Evolutionary conservation across 1,284 basidiomycete species (phyloP), one percentile per base, ranked within the genome.

Genomic region (Rhizoctonia solani): DNA sequence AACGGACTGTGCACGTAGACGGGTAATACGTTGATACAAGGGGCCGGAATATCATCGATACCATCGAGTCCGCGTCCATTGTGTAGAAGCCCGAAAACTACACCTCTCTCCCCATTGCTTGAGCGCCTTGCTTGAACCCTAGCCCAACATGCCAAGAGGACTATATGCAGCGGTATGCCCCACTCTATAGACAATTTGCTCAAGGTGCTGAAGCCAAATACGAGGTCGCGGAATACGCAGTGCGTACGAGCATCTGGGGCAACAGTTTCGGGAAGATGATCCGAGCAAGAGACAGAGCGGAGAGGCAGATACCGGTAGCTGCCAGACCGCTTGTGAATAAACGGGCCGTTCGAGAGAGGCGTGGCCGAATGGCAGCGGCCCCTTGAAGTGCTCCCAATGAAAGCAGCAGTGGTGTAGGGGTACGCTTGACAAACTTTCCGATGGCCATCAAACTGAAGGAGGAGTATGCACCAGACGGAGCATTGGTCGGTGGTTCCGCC

Each of bases 21-120:
- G 14, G 82, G 81, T 21, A 83, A 69, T n/a, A 81, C 76, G 68
- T 83, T 83, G 73, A 81, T 77, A 70, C 80, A 82, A 25, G 82
- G 81, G 9, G 78, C 72, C 2, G 79, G 79, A n/a, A 83, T 69
- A 32, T 73, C 75, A 30, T 79, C 78, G 30, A 80, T 72, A 23
- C 77, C 75, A 29, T 73, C 67, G 32, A 75, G 52, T 5, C 76
- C 68, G 14, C 82, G 75, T 30, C 82, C 79, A 16, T 77, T 78
- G 66, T 83, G 81, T 79, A 81, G 82, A 19, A 83, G 74, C 1
- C 81, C 81, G 65, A 83, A 81, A 2, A 77, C 80, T 2, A 77
- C 75, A 29, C 71, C 71, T 27, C 73, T 70, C 16, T 21, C 50
- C 16, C 52, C 63, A 30, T 75, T 69, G 1, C 72, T 70, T 6